Evolutionary conservation across 192 early-diverging fungal species (phyloP).

Genomic region (Powellomyces hirtus): DNA sequence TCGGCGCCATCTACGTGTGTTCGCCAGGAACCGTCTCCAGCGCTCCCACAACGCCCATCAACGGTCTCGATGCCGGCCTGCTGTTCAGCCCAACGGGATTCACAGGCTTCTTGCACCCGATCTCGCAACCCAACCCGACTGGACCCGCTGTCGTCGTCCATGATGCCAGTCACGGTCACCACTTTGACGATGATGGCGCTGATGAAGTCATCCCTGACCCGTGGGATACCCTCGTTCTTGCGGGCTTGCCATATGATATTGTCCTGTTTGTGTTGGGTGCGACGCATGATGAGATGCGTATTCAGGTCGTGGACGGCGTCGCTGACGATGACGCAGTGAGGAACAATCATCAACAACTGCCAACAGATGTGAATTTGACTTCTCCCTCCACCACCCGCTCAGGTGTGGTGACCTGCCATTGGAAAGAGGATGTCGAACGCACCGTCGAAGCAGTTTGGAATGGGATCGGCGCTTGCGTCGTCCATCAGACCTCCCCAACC

Average conservation of each 20-base stretch:
- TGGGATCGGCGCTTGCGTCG: conserved; percentile 29
- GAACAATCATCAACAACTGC: too few relatives aligned
- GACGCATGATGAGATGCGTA: conserved; percentile 47
- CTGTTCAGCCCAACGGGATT: conserved; percentile 80
- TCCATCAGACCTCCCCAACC: background rate
- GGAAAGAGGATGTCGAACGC: conserved; percentile 70
- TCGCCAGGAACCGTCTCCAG: conserved; percentile 53
- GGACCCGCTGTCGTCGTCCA: too few relatives aligned
- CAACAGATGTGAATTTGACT: too few relatives aligned
- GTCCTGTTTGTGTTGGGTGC: conserved; percentile 75
- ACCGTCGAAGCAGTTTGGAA: conserved; percentile 60
- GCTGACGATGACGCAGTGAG: background rate
- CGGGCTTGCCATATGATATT: conserved; percentile 53
- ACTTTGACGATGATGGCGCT: too few relatives aligned
- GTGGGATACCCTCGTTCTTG: conserved; percentile 24
- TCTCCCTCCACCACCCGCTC: too few relatives aligned
- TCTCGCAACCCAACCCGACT: too few relatives aligned
- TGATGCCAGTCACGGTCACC: too few relatives aligned
- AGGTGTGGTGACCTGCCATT: conserved; percentile 23
- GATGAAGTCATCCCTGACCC: conserved; percentile 24
- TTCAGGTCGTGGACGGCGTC: background rate
- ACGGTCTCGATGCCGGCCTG: conserved; percentile 55
- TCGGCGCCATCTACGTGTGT: conserved; percentile 88
- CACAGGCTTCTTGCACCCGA: conserved; percentile 77
- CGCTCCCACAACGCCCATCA: conserved; percentile 35